Evolutionary conservation across 768 basidiomycete genomes (phyloP), one percentile per base, ranked within the genome.

Genomic region (Russula compacta): DNA sequence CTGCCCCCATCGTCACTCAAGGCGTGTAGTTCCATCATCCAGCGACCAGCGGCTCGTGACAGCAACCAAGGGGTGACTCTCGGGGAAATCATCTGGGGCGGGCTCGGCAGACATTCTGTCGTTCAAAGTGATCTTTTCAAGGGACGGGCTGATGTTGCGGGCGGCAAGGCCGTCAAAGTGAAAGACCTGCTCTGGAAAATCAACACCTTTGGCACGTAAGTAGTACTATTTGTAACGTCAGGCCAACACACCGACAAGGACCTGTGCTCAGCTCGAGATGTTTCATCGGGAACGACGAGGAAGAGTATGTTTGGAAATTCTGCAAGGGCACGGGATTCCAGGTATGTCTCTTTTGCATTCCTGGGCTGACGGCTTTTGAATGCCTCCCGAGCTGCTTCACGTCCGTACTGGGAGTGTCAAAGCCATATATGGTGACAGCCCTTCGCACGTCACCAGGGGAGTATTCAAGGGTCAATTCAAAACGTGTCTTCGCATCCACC

Each of bases 61-160:
- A 64, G 68, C 29, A 69, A 70, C 60, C 73, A 73, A 46, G 74
- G 76, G 39, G 74, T 73, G 48, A 68, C 78, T 48, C 76, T 83
- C 32, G 81, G 79, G 6, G 79, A 81, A 65, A 74, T 83, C 39
- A 74, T 76, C 55, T 82, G 81, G 79, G 72, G 72, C 54, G 59
- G 69, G 71, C 38, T 75, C 71, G 71, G 66, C 58, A 56, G 71
- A 72, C 39, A 70, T 71, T 39, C 76, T 3, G 64, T 65, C n/a
- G 48, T 66, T 8, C 51, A 59, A 7, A 66, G 64, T 33, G 64
- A 53, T 24, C 64, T 66, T 36, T 65, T 66, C 47, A 61, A 64
- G 21, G 55, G 56, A 32, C 62, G 43, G 33, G 33, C 56, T 15
- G 24, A 38, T 1, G 51, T 43, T 19, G 17, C 42, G 33, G 50